Evolutionary conservation across 1,139 yeast genomes (phyloP).

Genomic region (Geotrichum cucujoidarum): DNA sequence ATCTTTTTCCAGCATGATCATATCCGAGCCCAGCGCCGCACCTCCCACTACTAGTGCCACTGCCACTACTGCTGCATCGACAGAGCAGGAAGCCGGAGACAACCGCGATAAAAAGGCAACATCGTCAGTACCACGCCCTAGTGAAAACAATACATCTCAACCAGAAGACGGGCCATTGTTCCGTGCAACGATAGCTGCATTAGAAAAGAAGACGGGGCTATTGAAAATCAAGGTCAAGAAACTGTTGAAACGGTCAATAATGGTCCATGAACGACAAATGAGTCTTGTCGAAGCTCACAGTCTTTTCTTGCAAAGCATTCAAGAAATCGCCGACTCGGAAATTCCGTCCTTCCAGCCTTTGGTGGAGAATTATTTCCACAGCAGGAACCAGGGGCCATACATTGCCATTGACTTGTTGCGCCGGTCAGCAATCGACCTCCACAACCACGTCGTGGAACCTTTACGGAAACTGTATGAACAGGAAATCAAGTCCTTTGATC

Average conservation of each 20-base stretch:
- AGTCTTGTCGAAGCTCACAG: constrained; percentile 36
- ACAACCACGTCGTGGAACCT: constrained; percentile 39
- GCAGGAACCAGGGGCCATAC: constrained; percentile 23
- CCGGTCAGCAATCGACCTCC: constrained; percentile 29
- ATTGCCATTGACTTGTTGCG: constrained; percentile 25
- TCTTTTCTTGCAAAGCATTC: constrained; percentile 31
- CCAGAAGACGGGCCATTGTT: constrained; percentile 73
- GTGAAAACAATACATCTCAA: constrained; percentile 35
- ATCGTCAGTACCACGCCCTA: constrained; percentile 29
- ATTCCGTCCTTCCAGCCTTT: constrained; percentile 35
- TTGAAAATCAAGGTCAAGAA: constrained; percentile 45
- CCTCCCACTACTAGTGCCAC: too few species aligned
- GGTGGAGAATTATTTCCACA: constrained; percentile 32
- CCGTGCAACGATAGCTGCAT: constrained; percentile 49
- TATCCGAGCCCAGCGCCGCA: background rate
- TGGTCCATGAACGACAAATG: constrained; percentile 37
- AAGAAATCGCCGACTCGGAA: constrained; percentile 33
- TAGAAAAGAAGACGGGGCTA: constrained; percentile 51
- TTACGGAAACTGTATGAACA: constrained; percentile 40
- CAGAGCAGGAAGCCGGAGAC: constrained; percentile 4
- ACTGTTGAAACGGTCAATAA: constrained; percentile 38
- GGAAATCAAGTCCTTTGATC: constrained; percentile 40
- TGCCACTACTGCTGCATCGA: too few species aligned
- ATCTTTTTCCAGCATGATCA: constrained; percentile 6
- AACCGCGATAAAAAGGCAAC: constrained; percentile 3